A percentile compares a stretch with the other conserved stretches of the same genome.
These are phyloP conservation scores for Inonotus obliquus DNA, from an alignment of 1,284 basidiomycete species.

Conservation along the genomic window DNA sequence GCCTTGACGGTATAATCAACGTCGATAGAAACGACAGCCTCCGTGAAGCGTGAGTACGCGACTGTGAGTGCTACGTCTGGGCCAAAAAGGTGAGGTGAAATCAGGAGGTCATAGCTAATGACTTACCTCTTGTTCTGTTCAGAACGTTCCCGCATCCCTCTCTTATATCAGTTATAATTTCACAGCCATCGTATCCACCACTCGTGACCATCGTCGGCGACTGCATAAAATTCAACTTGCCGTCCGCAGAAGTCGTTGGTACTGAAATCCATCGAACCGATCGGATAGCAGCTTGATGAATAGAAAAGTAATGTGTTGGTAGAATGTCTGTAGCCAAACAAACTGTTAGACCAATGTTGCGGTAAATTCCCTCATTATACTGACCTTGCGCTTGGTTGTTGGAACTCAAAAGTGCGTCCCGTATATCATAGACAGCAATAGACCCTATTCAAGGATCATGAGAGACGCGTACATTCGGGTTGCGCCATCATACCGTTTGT, in stretches of 20 bases:
- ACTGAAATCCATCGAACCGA: conserved; percentile 67
- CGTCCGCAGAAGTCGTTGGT: conserved; percentile 50
- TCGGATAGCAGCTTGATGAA: conserved; percentile 78
- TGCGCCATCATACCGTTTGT: conserved; percentile 63
- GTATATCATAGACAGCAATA: conserved; percentile 72
- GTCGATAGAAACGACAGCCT: conserved; percentile 68
- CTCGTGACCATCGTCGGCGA: conserved; percentile 71
- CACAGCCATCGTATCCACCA: conserved; percentile 74
- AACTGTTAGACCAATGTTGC: conserved; percentile 19
- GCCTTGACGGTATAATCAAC: conserved; percentile 74
- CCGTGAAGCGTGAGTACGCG: conserved; percentile 58
- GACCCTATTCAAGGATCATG: conserved; percentile 43
- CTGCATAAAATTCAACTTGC: conserved; percentile 38
- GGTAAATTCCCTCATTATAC: neutral
- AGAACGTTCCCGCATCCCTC: conserved; percentile 59
- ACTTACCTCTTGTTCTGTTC: conserved; percentile 68
- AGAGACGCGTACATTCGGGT: conserved; percentile 2
- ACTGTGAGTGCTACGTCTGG: conserved; percentile 72
- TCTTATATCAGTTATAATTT: conserved; percentile 69
- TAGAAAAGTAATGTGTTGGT: conserved; percentile 65
- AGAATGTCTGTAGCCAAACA: conserved; percentile 40
- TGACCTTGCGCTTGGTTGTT: neutral
- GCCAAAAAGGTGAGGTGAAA: too few species aligned
- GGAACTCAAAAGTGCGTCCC: conserved; percentile 17
- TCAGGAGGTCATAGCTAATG: neutral